Evolutionary conservation across 2,329 filamentous ascomycete species (phyloP).

Genomic region (Tolypocladium nubicola): DNA sequence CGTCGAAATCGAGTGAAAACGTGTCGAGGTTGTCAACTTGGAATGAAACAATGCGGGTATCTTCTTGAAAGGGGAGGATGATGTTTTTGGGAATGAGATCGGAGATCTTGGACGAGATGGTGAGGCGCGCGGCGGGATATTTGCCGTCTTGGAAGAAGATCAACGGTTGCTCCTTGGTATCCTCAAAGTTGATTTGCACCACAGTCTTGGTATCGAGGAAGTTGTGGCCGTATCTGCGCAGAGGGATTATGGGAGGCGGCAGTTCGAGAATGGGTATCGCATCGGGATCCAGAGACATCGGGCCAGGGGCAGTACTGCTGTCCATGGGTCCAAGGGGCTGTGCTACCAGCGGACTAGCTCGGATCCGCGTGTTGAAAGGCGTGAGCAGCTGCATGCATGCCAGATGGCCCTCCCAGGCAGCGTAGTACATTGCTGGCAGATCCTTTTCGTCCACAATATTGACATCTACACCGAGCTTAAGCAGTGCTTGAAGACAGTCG

Average conservation of each 20-base stretch:
- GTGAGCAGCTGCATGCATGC: constrained; percentile 87
- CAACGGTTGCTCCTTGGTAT: constrained; percentile 63
- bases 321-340: constrained; percentile 33
- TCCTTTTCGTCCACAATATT: constrained; percentile 84
- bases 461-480: constrained; percentile 69
- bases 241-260: constrained; percentile 89
- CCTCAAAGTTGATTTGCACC: constrained; percentile 83
- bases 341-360: constrained; percentile 31
- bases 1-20: constrained; percentile 93
- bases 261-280: constrained; percentile 86
- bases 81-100: constrained; percentile 96
- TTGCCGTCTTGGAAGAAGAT: constrained; percentile 96
- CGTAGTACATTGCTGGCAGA: constrained; percentile 93
- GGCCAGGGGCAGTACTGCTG: constrained; percentile 40
- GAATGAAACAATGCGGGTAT: constrained; percentile 86
- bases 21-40: constrained; percentile 89
- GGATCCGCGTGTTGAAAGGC: constrained; percentile 37
- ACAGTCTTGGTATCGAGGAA: constrained; percentile 97
- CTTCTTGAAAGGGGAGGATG: constrained; percentile 90
- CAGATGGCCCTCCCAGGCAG: constrained; percentile 92
- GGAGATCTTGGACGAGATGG: constrained; percentile 91
- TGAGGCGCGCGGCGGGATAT: constrained; percentile 87
- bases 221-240: constrained; percentile 92
- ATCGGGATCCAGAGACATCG: constrained; percentile 67
- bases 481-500: constrained; percentile 69